These are phyloP conservation scores for Coemansia sp. DNA, from an alignment of 192 early-diverging fungal species.

Conservation along the genomic window DNA sequence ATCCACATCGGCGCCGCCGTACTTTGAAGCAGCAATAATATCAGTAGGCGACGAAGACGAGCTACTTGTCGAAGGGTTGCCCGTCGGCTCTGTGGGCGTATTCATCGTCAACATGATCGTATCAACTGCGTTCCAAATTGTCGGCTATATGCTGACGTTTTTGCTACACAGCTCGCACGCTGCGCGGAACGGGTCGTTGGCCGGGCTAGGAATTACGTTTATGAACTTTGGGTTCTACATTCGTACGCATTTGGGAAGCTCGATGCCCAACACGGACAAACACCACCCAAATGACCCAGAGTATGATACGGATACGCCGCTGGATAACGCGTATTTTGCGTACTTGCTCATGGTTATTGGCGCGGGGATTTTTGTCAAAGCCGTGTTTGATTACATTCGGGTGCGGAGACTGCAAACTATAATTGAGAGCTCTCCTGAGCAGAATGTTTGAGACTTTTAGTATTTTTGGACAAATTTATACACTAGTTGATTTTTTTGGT, in stretches of 20 bases:
- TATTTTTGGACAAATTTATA: neutral
- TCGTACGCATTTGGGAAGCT: conserved; percentile 55
- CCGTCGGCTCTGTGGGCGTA: conserved; percentile 75
- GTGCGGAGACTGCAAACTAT: conserved; percentile 71
- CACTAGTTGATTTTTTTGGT: neutral
- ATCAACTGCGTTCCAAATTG: conserved; percentile 76
- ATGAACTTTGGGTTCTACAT: conserved; percentile 76
- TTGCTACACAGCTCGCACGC: conserved; percentile 88
- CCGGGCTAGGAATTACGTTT: conserved; percentile 79
- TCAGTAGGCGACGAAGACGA: conserved; percentile 77
- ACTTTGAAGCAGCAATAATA: conserved; percentile 77
- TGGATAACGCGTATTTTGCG: conserved; percentile 66
- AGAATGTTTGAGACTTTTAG: conserved; percentile 34
- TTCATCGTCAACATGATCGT: conserved; percentile 81
- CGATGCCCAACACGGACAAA: conserved; percentile 10
- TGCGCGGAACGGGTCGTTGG: conserved; percentile 75
- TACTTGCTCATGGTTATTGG: conserved; percentile 77
- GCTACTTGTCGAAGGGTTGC: conserved; percentile 86
- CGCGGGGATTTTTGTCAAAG: conserved; percentile 69
- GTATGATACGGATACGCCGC: conserved; percentile 39
- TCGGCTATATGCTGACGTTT: conserved; percentile 89
- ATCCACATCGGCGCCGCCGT: conserved; percentile 59
- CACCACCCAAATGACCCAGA: conserved; percentile 1
- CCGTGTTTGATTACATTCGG: conserved; percentile 69
- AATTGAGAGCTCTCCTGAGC: conserved; percentile 59